phyloP scores from a whole-genome alignment of 1,284 basidiomycete species.

The Ustilago hordei region DNA sequence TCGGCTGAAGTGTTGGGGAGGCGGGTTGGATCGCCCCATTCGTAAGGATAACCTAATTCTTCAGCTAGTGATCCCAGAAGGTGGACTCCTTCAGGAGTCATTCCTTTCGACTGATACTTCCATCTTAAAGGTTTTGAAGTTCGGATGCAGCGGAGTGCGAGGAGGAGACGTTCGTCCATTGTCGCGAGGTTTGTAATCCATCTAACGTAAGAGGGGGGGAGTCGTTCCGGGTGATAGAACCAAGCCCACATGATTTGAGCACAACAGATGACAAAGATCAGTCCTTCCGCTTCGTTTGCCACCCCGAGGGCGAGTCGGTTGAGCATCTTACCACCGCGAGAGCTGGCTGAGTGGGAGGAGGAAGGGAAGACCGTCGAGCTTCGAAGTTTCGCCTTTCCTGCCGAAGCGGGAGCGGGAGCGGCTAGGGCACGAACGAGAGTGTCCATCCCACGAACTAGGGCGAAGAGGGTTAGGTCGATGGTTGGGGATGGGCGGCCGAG shows the following conservation, averaged over 20 bases:
- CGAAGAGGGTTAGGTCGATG: conserved; percentile 70
- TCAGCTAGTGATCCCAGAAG: conserved; percentile 54
- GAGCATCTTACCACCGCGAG: neutral
- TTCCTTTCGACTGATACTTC: conserved; percentile 59
- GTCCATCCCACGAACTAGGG: conserved; percentile 69
- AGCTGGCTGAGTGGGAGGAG: neutral
- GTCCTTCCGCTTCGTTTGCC: conserved; percentile 54
- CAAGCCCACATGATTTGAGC: conserved; percentile 66
- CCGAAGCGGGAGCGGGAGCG: conserved; percentile 15
- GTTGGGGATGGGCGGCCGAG: conserved; percentile 63
- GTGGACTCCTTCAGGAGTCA: conserved; percentile 44
- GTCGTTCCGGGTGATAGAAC: conserved; percentile 67
- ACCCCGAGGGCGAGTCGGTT: conserved; percentile 12
- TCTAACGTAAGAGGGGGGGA: conserved; percentile 66
- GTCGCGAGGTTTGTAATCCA: conserved; percentile 68
- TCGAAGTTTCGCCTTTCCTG: conserved; percentile 17
- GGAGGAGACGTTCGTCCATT: conserved; percentile 69
- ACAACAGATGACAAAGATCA: conserved; percentile 63
- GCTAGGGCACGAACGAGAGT: conserved; percentile 59
- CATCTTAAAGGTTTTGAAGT: conserved; percentile 58
- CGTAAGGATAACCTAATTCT: conserved; percentile 57
- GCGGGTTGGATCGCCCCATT: conserved; percentile 58
- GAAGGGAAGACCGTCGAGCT: conserved; percentile 5
- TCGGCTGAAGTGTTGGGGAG: conserved; percentile 43
- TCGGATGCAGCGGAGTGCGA: conserved; percentile 62